Percentiles rank a stretch among this genome's conserved stretches.
These are phyloP conservation scores for Lactarius tabidus DNA, from an alignment of 768 basidiomycete genomes.

Conservation along the genomic window DNA sequence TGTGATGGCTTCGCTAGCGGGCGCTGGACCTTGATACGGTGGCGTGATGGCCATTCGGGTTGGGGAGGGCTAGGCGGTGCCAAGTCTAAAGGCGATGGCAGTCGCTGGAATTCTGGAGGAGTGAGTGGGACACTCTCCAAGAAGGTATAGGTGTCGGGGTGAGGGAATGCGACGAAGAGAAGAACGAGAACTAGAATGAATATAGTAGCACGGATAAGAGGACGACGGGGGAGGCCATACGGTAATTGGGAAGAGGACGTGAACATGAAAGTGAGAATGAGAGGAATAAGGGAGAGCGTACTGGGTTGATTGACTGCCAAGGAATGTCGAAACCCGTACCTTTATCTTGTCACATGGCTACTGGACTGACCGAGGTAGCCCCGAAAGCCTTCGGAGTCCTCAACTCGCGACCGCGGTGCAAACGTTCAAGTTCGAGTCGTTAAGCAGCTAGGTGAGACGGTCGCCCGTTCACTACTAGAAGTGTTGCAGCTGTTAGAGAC, in stretches of 20 bases:
- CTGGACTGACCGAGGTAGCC: neutral
- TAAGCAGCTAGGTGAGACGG: too few relatives aligned
- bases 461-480: too few relatives aligned
- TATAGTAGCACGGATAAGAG: neutral
- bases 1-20: neutral
- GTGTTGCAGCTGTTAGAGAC: too few relatives aligned
- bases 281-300: neutral
- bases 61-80: neutral
- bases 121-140: neutral
- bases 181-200: neutral
- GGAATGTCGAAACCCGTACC: neutral
- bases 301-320: neutral
- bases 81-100: too few relatives aligned
- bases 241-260: neutral
- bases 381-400: too few relatives aligned
- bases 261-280: neutral
- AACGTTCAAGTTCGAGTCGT: too few relatives aligned
- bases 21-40: conserved; percentile 4
- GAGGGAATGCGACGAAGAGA: conserved; percentile 6
- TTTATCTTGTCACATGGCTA: neutral
- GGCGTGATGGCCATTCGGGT: neutral
- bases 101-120: neutral
- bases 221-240: neutral
- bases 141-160: neutral
- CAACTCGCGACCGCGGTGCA: too few relatives aligned